Evolutionary conservation across 1,139 yeast genomes (phyloP), one percentile per base, ranked within the genome.

Genomic region (Scheffersomyces illinoinensis): DNA sequence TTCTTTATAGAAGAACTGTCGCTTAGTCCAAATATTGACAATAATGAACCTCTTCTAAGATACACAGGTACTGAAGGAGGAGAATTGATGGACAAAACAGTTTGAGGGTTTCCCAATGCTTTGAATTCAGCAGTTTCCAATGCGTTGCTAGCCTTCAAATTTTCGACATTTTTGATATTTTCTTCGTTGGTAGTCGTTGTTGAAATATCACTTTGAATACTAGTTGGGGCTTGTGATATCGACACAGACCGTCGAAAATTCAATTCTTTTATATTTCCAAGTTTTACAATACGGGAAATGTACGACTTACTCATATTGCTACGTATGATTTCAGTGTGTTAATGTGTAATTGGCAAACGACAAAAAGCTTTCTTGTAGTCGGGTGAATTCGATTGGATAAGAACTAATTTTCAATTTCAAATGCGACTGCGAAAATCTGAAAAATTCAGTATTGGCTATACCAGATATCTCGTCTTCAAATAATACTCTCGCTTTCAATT

Each of bases 31-130:
- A 76, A 80, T 3, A 86, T 71, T 5, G 87, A 76, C 57, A 86
- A 69, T 49, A 87, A 67, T 0, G 88, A 75, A 2, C 86, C 84
- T 50, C 79, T 73, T 55, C 81, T 77, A 21, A 85, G 69, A 61
- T 76, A 75, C 3, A 85, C 71, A 0, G 90, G 89, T 0, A 85
- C 76, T 0, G 90, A 85, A 2, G 90, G 86, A 1, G 88, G 87
- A n/a, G 84, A 68, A 2, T 77, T 73, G 14, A 85, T 68, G 2
- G 83, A 74, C 51, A 84, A 67, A 0, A 83, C 74, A 0, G 85
- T 74, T 33, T 79, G 78, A 1, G 85, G 81, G 7, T 70, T 69
- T 5, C 86, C 87, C 58, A 85, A 68, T 0, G 82, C 74, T 52
- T 74, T 71, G 60, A 82, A 75, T 46, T 69, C 62, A 23, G 68